These are phyloP conservation scores for Calvatia gigantea DNA, from an alignment of 768 basidiomycete species.

Conservation along the genomic window DNA sequence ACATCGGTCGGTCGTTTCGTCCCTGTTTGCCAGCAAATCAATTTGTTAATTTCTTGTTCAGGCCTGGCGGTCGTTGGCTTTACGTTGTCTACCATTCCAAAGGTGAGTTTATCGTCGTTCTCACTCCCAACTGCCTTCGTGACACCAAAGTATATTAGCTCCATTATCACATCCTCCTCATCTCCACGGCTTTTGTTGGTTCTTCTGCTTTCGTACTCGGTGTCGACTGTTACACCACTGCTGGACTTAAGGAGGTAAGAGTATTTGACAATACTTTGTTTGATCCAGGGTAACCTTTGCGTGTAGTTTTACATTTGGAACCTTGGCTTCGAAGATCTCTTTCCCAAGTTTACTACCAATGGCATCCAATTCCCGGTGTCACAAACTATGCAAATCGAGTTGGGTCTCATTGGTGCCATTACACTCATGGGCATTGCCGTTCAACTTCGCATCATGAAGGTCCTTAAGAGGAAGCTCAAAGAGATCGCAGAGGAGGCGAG, in stretches of 20 bases:
- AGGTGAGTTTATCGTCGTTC: constrained; percentile 31
- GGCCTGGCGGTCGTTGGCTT: constrained; percentile 76
- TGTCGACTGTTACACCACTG: constrained; percentile 90
- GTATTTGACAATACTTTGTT: constrained; percentile 11
- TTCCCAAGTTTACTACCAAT: constrained; percentile 68
- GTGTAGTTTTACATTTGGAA: constrained; percentile 93
- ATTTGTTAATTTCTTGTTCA: constrained; percentile 29
- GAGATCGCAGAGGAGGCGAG: constrained; percentile 77
- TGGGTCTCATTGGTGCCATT: constrained; percentile 83
- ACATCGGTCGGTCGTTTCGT: constrained; percentile 57
- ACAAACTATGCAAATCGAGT: constrained; percentile 90
- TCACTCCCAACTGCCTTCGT: constrained; percentile 14
- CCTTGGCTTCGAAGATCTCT: constrained; percentile 78
- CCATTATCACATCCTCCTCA: constrained; percentile 83
- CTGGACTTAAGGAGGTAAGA: constrained; percentile 86
- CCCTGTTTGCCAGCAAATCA: constrained; percentile 11
- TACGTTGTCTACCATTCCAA: constrained; percentile 79
- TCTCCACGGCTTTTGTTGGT: constrained; percentile 87
- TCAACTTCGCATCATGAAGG: constrained; percentile 80
- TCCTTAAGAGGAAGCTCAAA: constrained; percentile 73
- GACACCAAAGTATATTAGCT: constrained; percentile 36
- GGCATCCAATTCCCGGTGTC: constrained; percentile 78
- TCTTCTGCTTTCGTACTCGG: constrained; percentile 89
- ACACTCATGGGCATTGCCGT: constrained; percentile 86
- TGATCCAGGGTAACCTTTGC: constrained; percentile 11